Conservation (phyloP, 768 basidiomycete species). For the Trametes sanguinea region DNA sequence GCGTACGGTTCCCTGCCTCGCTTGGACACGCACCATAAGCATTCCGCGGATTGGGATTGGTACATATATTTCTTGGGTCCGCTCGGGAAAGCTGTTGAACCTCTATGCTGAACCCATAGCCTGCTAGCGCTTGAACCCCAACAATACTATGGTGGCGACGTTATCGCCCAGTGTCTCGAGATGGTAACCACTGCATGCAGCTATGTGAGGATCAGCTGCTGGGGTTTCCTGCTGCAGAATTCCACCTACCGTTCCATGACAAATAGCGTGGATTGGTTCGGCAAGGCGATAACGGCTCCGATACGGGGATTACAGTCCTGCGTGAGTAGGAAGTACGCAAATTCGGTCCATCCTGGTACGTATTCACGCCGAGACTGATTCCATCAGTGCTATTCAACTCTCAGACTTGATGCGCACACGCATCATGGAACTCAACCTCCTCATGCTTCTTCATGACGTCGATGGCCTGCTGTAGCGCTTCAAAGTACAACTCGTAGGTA, state of each 20-base stretch:
- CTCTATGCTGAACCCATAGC: neutral
- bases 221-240: too few species aligned
- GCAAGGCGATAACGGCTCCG: slow-evolving; percentile 25
- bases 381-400: neutral
- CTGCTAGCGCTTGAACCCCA: slow-evolving; percentile 23
- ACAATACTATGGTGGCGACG: slow-evolving; percentile 30
- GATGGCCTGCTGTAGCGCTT: neutral
- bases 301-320: slow-evolving; percentile 31
- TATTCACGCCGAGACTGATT: slow-evolving; percentile 38
- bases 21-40: too few species aligned
- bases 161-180: slow-evolving; percentile 32
- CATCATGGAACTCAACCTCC: slow-evolving; percentile 31
- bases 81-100: neutral
- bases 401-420: slow-evolving; percentile 23
- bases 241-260: slow-evolving; percentile 37
- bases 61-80: neutral
- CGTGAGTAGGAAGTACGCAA: slow-evolving; percentile 34
- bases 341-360: slow-evolving; percentile 36
- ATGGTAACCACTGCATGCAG: slow-evolving; percentile 31
- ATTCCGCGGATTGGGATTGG: neutral
- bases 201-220: neutral
- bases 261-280: slow-evolving; percentile 32
- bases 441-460: slow-evolving; percentile 23
- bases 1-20: too few species aligned
- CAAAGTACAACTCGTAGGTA: too few species aligned